These are phyloP conservation scores for Pseudonitzschia delicatissima DNA, from an alignment of 108 stramenopile species.

Conservation along the genomic window DNA sequence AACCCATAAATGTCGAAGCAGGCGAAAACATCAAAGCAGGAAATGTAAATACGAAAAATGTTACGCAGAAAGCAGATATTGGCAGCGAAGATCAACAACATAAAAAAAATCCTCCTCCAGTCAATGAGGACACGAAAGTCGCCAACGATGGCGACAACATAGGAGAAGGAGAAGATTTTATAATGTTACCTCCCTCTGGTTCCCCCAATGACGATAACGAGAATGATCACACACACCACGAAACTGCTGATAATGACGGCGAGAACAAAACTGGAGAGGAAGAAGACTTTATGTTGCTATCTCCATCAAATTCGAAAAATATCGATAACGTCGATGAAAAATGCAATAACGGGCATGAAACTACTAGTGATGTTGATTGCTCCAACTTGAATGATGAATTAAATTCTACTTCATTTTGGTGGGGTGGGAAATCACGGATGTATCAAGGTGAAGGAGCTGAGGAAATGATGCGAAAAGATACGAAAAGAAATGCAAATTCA, in stretches of 20 bases:
- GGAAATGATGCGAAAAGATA: background rate
- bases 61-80: background rate
- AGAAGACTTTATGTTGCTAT: too few relatives aligned
- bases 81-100: background rate
- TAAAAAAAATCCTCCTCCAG: too few relatives aligned
- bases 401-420: slow-evolving; percentile 19
- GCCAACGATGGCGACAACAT: background rate
- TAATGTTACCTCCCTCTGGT: slow-evolving; percentile 3
- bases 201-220: background rate
- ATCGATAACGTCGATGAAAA: background rate
- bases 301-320: too few relatives aligned
- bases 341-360: background rate
- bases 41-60: background rate
- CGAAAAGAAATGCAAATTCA: background rate
- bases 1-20: background rate
- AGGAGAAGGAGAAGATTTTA: slow-evolving; percentile 8
- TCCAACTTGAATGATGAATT: too few relatives aligned
- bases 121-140: background rate
- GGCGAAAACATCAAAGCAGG: background rate
- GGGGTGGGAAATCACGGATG: background rate
- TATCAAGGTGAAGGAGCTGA: background rate
- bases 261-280: background rate
- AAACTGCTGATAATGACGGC: too few relatives aligned
- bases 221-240: too few relatives aligned
- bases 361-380: too few relatives aligned